Percentiles rank a stretch among this genome's conserved stretches.
These are phyloP conservation scores for Polytrichum commune DNA, from an alignment of 225 moss, liverwort and hornwort genomes.

Conservation along the genomic window DNA sequence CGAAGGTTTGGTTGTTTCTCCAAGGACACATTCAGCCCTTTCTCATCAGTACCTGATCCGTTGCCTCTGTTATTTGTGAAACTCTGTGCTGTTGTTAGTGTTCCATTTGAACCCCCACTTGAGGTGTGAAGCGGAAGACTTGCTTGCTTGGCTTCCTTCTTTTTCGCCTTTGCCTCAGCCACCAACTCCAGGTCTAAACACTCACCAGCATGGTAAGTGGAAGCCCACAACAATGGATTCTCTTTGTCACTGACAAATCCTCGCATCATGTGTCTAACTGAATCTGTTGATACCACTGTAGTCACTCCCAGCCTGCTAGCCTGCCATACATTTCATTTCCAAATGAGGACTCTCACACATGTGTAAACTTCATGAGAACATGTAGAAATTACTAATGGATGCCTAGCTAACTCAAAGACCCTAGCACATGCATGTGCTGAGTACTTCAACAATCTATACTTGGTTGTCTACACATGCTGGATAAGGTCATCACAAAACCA, in stretches of 20 bases:
- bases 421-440: too few relatives aligned
- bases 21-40: background rate
- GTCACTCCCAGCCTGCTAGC: constrained; percentile 92
- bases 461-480: too few relatives aligned
- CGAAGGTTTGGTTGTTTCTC: constrained; percentile 13
- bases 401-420: too few relatives aligned
- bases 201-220: constrained; percentile 96
- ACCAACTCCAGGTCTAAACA: constrained; percentile 74
- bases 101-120: constrained; percentile 14
- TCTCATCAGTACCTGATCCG: constrained; percentile 18
- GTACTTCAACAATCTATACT: too few relatives aligned
- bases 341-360: background rate
- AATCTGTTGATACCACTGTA: constrained; percentile 97
- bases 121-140: constrained; percentile 34
- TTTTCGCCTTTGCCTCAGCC: constrained; percentile 69
- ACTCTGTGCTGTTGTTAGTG: constrained; percentile 27
- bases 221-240: constrained; percentile 89
- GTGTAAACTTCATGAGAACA: too few relatives aligned
- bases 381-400: too few relatives aligned
- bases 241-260: constrained; percentile 88
- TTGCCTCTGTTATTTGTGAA: constrained; percentile 18
- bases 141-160: constrained; percentile 64
- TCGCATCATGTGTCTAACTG: constrained; percentile 98
- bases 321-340: constrained; percentile 29
- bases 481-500: too few relatives aligned